These are phyloP conservation scores for Tetracladium setigerum DNA, from an alignment of 495 filamentous ascomycete genomes.

Conservation along the genomic window DNA sequence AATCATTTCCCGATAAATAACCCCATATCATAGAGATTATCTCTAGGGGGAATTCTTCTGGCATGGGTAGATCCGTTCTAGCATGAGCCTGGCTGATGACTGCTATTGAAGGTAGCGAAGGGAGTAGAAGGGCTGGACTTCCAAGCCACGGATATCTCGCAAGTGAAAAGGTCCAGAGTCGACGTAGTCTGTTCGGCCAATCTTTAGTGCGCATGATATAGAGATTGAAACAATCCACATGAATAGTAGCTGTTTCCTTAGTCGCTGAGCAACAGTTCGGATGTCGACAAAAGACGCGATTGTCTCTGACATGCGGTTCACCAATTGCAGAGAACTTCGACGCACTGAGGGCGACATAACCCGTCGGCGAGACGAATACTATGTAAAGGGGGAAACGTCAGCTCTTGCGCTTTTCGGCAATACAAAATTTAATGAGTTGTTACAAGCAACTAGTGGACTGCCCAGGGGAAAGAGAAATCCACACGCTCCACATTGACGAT, in stretches of 20 bases:
- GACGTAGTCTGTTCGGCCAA: neutral
- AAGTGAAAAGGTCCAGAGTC: conserved; percentile 1
- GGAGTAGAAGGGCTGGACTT: neutral
- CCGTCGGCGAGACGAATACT: conserved; percentile 1
- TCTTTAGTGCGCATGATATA: neutral
- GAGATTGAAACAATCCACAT: conserved; percentile 3
- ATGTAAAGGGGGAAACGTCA: neutral
- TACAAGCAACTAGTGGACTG: conserved; percentile 4
- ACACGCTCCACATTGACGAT: conserved; percentile 6
- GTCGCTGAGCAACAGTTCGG: neutral
- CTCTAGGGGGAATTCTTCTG: neutral
- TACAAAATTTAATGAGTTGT: neutral
- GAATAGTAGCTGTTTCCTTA: conserved; percentile 3
- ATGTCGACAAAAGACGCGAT: neutral
- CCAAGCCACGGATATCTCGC: conserved; percentile 1
- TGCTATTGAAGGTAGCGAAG: neutral
- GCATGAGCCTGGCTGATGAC: neutral
- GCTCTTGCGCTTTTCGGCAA: neutral
- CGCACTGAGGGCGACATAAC: conserved; percentile 4
- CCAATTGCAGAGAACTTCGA: conserved; percentile 4
- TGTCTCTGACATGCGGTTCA: conserved; percentile 6
- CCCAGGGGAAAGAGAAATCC: conserved; percentile 4
- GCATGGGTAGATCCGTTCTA: neutral
- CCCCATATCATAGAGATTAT: conserved; percentile 1
- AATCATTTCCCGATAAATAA: neutral